Evolutionary conservation across 352 stramenopile species (phyloP).

Genomic region (Phytophthora tentaculata): DNA sequence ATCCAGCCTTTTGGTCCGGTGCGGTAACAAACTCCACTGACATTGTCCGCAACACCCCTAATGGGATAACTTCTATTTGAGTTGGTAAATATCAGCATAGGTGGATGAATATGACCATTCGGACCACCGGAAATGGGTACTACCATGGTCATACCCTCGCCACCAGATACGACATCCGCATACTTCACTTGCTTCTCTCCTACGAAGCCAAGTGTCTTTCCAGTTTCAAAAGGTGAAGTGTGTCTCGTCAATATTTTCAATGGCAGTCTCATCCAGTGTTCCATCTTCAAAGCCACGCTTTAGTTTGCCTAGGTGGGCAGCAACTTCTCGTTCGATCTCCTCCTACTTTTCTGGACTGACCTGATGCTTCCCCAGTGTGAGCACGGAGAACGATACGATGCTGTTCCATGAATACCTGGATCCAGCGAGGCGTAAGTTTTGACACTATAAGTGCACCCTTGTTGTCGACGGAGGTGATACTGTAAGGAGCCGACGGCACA

Average conservation of each 20-base stretch:
- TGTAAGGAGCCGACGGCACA: not conserved
- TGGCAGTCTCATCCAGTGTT: not conserved
- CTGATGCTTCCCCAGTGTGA: not conserved
- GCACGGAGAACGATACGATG: not conserved
- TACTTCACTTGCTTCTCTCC: slow-evolving; percentile 1
- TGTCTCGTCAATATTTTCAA: slow-evolving; percentile 7
- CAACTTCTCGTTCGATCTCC: too few species aligned
- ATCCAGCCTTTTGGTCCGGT: not conserved
- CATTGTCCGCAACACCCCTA: not conserved
- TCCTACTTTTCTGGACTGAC: not conserved
- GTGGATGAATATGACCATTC: not conserved
- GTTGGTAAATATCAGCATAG: not conserved
- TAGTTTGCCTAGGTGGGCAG: slow-evolving; percentile 7
- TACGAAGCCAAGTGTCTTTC: slow-evolving; percentile 1
- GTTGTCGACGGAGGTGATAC: not conserved
- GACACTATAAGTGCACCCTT: not conserved
- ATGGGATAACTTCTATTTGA: not conserved
- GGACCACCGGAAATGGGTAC: not conserved
- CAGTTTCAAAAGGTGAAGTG: slow-evolving; percentile 4
- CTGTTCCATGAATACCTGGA: not conserved
- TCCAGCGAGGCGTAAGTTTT: not conserved
- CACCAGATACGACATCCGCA: not conserved
- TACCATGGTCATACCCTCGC: not conserved
- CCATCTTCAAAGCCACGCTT: slow-evolving; percentile 1
- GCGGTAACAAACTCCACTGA: not conserved